Base-by-base conservation (phyloP, 2,329 filamentous ascomycete species). In the Xylariomycetidae sp. region DNA sequence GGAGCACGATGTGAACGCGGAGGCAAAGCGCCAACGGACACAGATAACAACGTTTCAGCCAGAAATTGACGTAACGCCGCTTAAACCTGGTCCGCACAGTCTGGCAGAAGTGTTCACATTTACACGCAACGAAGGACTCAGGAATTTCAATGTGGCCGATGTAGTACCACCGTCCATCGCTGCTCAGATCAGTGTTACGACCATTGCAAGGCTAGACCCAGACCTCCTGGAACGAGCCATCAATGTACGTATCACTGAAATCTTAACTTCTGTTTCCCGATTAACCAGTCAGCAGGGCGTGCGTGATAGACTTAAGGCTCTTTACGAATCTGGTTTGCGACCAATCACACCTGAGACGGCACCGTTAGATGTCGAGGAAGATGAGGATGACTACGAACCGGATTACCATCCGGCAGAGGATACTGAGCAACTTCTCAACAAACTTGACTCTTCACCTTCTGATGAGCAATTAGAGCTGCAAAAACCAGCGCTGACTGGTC, bases 361-460 rank as follows among this genome's bases (percentile, higher is more conserved):
- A 11, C 74, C 74, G 1, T 57, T 82, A 3, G 77, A 74, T 16
- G 80, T 85, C 4, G 80, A 84, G 6, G 80, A 83, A 7, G 88
- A 94, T 26, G 89, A 95, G 14, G 88, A 94, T 45, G 87, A 95
- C 49, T 96, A 96, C 53, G 90, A 96, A 51, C 89, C 90, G 0
- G 85, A 94, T 52, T 88, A 88, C 47, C 79, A 82, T 38, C 74
- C 83, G 7, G 77, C 80, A 22, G 87, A 94, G 57, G 80, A 87
- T 45, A 77, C 77, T 1, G 84, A 88, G 50, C 85, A 90, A 52
- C 80, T 87, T 19, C 62, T 83, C 30, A 86, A 90, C 58, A 85
- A 85, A 54, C 69, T 88, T 11, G 85, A 90, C 53, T 77, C 77
- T 40, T 70, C 80, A 5, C 72, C 81, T n/a, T 65, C 77, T 4